These are phyloP conservation scores for Phytopythium ostracodes DNA, from an alignment of 352 stramenopile genomes.

Conservation along the genomic window DNA sequence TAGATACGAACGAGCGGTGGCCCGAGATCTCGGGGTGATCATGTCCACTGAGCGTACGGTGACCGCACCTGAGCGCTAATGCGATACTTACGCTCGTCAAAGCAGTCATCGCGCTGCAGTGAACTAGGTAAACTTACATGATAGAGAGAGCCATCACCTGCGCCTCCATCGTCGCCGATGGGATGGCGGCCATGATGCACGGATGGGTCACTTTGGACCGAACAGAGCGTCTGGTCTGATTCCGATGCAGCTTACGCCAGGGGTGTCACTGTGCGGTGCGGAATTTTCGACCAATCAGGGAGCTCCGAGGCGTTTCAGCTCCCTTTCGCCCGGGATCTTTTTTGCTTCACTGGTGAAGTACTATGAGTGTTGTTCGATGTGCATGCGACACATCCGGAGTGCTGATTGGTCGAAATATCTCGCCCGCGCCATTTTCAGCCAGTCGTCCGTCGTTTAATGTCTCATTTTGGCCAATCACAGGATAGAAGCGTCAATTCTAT, in stretches of 20 bases:
- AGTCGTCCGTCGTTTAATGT: neutral
- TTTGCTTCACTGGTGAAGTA: no score
- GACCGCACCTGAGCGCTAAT: no score
- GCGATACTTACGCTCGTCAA: no score
- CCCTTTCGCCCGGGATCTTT: neutral
- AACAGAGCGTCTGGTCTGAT: neutral
- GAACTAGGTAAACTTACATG: no score
- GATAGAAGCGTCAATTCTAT: neutral
- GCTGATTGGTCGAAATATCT: neutral
- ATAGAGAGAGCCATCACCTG: no score
- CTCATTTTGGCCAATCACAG: neutral
- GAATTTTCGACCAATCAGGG: neutral
- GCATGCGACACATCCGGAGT: neutral
- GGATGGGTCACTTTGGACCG: no score
- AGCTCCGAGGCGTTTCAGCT: neutral
- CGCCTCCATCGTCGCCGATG: no score
- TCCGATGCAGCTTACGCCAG: neutral
- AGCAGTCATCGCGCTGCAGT: no score
- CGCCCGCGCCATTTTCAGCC: neutral
- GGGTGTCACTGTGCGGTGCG: neutral
- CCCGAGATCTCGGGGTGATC: no score
- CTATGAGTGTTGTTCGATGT: neutral
- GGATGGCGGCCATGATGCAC: no score
- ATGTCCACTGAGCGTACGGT: no score
- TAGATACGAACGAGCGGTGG: no score